phyloP scores from a whole-genome alignment of 768 basidiomycete species.

The Calocybe cyanea region DNA sequence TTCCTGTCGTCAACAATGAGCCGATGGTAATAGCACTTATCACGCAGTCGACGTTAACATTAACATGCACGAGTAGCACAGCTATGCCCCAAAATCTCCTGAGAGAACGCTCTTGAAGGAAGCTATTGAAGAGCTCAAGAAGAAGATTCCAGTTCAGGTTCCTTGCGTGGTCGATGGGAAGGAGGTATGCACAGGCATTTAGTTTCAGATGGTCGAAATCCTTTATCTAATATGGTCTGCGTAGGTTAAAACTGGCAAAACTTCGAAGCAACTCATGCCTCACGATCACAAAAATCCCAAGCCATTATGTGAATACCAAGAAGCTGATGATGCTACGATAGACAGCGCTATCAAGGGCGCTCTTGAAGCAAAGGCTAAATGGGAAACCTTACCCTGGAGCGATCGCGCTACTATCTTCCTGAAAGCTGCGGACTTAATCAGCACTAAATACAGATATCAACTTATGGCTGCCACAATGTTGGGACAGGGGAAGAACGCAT shows the following conservation, averaged over 20 bases:
- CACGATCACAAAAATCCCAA: constrained; percentile 66
- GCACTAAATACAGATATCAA: constrained; percentile 94
- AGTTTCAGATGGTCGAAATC: background rate
- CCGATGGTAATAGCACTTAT: constrained; percentile 63
- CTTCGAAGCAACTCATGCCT: constrained; percentile 79
- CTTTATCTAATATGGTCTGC: constrained; percentile 6
- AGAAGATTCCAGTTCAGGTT: constrained; percentile 84
- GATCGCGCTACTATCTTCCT: constrained; percentile 98
- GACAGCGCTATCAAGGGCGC: constrained; percentile 82
- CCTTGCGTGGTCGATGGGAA: constrained; percentile 92
- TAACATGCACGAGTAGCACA: constrained; percentile 40
- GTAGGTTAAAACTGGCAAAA: constrained; percentile 77
- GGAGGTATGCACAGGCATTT: constrained; percentile 44
- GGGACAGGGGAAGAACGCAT: constrained; percentile 97
- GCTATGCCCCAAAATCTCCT: constrained; percentile 73
- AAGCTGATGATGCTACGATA: constrained; percentile 78
- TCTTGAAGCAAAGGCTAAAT: constrained; percentile 78
- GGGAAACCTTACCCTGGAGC: constrained; percentile 95
- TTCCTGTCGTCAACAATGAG: constrained; percentile 88
- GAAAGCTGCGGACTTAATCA: constrained; percentile 93
- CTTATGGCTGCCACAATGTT: constrained; percentile 96
- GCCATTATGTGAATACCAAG: constrained; percentile 82
- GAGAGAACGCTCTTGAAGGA: constrained; percentile 74
- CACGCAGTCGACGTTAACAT: background rate
- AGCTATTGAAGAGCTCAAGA: constrained; percentile 76